Conservation (phyloP, 2,329 filamentous ascomycete species). For the Gnomoniopsis sp. region DNA sequence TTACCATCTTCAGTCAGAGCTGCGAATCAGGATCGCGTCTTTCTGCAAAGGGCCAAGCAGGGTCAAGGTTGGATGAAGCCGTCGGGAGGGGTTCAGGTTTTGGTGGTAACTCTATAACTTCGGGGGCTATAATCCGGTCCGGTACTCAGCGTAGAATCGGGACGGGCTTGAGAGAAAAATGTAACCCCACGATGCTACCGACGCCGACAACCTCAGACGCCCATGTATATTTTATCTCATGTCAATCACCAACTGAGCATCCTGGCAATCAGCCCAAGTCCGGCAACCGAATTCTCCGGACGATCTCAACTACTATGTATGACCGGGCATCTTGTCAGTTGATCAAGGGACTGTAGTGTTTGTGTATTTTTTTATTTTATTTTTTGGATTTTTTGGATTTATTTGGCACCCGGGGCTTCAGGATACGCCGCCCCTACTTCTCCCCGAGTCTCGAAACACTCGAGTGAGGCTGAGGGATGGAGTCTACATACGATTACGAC, state of each 20-base stretch:
- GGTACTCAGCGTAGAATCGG: neutral
- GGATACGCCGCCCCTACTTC: no score
- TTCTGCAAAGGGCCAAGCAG: neutral
- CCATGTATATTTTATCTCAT: neutral
- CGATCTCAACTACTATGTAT: no score
- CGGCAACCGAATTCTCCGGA: neutral
- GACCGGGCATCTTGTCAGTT: no score
- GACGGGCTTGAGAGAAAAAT: neutral
- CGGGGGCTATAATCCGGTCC: no score
- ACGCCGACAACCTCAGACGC: neutral
- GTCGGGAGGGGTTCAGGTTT: neutral
- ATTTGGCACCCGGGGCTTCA: no score
- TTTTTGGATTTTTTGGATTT: no score
- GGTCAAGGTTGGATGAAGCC: neutral
- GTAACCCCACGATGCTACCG: neutral
- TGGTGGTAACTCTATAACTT: neutral
- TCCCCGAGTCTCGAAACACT: no score
- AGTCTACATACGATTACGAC: no score
- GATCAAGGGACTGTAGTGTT: no score
- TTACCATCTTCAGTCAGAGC: neutral
- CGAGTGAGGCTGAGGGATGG: no score
- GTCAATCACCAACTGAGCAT: neutral
- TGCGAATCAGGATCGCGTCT: neutral
- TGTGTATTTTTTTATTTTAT: no score
- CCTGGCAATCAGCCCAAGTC: neutral